Evolutionary conservation across 2,329 filamentous ascomycete genomes (phyloP).

Genomic region (Scedosporium boydii): DNA sequence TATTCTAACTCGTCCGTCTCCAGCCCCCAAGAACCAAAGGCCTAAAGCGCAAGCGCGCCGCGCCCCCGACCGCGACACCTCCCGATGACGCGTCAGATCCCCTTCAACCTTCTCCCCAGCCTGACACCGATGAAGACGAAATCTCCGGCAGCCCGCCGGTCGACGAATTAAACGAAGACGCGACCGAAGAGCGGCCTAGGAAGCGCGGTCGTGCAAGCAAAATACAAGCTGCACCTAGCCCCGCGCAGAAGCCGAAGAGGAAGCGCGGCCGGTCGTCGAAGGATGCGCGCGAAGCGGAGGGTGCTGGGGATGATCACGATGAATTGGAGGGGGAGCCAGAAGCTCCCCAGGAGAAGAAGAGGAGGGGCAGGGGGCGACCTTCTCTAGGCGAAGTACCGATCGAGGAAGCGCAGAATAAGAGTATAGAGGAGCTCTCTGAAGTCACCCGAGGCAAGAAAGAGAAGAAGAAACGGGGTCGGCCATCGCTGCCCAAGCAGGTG

Average conservation of each 20-base stretch:
- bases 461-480: background rate
- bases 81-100: constrained; percentile 7
- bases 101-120: background rate
- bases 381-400: background rate
- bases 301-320: background rate
- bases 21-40: constrained; percentile 18
- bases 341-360: background rate
- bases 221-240: constrained; percentile 3
- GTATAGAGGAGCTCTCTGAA: background rate
- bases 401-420: background rate
- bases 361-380: constrained; percentile 4
- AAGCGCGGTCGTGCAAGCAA: constrained; percentile 3
- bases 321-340: background rate
- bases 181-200: constrained; percentile 10
- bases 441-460: background rate
- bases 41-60: constrained; percentile 33
- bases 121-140: constrained; percentile 13
- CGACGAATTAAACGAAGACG: constrained; percentile 7
- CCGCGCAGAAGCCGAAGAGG: constrained; percentile 11
- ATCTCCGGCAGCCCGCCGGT: constrained; percentile 7
- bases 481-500: background rate
- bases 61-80: constrained; percentile 31
- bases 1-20: constrained; percentile 1
- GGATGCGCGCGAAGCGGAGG: background rate
- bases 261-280: constrained; percentile 16